Base-by-base conservation (phyloP, 2,329 filamentous ascomycete species). In the Claviceps fusiformis region DNA sequence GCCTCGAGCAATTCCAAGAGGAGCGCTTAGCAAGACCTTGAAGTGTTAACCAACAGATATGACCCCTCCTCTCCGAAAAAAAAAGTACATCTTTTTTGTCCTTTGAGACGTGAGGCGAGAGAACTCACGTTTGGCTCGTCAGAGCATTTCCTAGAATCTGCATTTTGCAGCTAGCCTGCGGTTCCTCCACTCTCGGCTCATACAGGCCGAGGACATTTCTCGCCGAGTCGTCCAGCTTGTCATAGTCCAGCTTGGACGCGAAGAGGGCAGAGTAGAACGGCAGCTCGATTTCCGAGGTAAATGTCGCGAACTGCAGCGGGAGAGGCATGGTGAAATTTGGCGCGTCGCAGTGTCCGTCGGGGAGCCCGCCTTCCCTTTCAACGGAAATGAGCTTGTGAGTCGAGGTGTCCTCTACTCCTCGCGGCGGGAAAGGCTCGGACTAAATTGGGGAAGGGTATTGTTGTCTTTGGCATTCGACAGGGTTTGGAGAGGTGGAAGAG, bases 231-330 rank as follows among this genome's bases (percentile, higher is more conserved):
- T 96, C 88, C 53, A 98, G 87, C 72, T 91, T 95, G 73, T 96
- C 93, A 78, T 95, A 86, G 69, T 97, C 90, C 67, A 98, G 89
- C 73, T 98, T 98, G 61, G 86, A 87, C 6, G 86, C 83, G 57
- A 95, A 93, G n/a, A 98, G 81, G 5, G 89, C 85, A 49, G 88
- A 86, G 68, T 96, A 98, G 71, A 98, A 98, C 48, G 90, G 89
- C 47, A 97, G 78, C 68, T 98, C 93, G 66, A 97, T 90, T 72
- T 96, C 89, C 51, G 92, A 95, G 45, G 85, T 82, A 76, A 95
- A 97, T 1, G 92, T 86, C 58, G 89, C 89, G 71, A 91, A 98
- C 74, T 80, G 79, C 53, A 82, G 69, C 27, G 70, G 69, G 35
- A 71, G 63, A 53, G 79, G 64, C 73, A 82, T 85, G 70, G 65